phyloP scores from a whole-genome alignment of 345 rosid genomes.

The Citrus mangshanensis region DNA sequence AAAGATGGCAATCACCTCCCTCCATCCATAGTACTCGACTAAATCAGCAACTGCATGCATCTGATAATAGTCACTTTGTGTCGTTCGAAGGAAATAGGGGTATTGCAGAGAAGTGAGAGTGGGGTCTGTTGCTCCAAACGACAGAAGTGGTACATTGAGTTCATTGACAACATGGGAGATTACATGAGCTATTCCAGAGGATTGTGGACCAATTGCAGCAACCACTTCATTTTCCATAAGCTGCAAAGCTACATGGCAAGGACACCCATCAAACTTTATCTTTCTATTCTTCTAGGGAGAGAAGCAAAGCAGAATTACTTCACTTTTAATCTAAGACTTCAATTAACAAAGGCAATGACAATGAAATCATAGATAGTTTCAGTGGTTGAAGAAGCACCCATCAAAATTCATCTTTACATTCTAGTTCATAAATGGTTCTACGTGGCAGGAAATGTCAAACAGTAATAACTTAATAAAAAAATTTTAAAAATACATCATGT shows the following conservation, averaged over 20 bases:
- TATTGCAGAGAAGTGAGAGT: constrained; percentile 58
- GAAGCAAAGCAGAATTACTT: neutral
- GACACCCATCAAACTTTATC: constrained; percentile 29
- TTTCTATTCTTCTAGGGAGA: neutral
- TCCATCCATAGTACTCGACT: constrained; percentile 62
- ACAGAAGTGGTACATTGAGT: constrained; percentile 64
- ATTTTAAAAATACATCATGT: neutral
- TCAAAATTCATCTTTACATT: neutral
- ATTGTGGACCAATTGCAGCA: constrained; percentile 86
- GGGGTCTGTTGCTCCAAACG: constrained; percentile 75
- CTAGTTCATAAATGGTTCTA: neutral
- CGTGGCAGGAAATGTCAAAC: neutral
- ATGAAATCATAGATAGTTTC: neutral
- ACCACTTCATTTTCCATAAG: constrained; percentile 69
- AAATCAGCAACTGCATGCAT: constrained; percentile 84
- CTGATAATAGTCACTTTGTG: constrained; percentile 65
- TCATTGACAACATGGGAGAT: constrained; percentile 71
- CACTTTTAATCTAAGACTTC: neutral
- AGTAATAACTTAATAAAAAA: neutral
- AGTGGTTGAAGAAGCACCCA: neutral
- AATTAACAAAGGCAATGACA: neutral
- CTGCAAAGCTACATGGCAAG: constrained; percentile 75
- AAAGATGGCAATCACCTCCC: constrained; percentile 74
- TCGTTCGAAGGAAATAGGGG: constrained; percentile 62
- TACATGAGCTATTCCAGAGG: constrained; percentile 86